Evolutionary conservation across 306 rosid species (phyloP).

Genomic region (Cucurbita maxima): DNA sequence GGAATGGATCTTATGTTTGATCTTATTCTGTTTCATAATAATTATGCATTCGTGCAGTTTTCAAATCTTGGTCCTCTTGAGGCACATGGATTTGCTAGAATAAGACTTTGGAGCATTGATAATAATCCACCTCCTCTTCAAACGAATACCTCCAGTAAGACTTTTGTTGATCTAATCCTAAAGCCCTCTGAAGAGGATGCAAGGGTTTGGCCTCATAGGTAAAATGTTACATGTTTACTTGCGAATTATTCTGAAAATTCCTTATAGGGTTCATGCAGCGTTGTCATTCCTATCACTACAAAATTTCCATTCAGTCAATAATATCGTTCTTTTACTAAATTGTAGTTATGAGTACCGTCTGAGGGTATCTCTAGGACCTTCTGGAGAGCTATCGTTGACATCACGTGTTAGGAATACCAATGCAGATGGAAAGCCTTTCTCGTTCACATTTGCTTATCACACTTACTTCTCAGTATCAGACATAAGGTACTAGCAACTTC

Average conservation of each 20-base stretch:
- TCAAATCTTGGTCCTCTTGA: constrained; percentile 51
- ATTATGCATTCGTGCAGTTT: constrained; percentile 47
- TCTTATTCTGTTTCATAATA: constrained; percentile 15
- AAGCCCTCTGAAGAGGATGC: constrained; percentile 69
- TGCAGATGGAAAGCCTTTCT: constrained; percentile 78
- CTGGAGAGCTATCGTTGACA: constrained; percentile 80
- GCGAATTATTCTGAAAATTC: background rate
- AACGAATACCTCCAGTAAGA: constrained; percentile 34
- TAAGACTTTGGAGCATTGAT: constrained; percentile 57
- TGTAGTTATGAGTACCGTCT: constrained; percentile 78
- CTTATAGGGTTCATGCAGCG: background rate
- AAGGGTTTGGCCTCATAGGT: constrained; percentile 84
- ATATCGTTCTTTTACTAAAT: background rate
- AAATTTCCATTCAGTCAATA: constrained; percentile 12
- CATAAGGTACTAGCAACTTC: constrained; percentile 42
- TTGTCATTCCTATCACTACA: background rate
- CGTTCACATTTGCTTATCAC: constrained; percentile 89
- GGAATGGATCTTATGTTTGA: constrained; percentile 11
- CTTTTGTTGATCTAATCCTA: constrained; percentile 76
- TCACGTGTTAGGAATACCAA: constrained; percentile 83
- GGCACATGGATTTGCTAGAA: constrained; percentile 81
- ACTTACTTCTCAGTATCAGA: constrained; percentile 88
- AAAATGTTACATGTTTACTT: background rate
- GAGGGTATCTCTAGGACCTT: constrained; percentile 79
- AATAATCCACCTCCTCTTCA: constrained; percentile 58